These are phyloP conservation scores for Arabidopsis hybrid DNA, from an alignment of 441 rosid genomes.

Conservation along the genomic window DNA sequence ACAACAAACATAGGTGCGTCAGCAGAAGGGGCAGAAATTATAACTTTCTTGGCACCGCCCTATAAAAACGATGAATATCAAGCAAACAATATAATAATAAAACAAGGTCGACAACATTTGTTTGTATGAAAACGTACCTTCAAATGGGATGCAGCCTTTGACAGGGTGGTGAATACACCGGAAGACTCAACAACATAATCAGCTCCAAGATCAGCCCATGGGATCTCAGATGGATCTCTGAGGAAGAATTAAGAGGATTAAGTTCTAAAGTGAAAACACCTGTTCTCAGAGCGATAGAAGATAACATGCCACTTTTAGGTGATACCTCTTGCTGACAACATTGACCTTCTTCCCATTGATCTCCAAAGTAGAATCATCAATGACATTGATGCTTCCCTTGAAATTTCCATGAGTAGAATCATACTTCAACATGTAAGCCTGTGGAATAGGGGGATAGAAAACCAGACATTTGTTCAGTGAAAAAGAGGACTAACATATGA, in stretches of 20 bases:
- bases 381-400: constrained; percentile 70
- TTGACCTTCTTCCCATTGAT: constrained; percentile 85
- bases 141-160: constrained; percentile 84
- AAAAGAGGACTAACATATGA: neutral
- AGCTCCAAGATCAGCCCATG: constrained; percentile 95
- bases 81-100: constrained; percentile 14
- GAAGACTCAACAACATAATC: constrained; percentile 96
- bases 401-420: constrained; percentile 96
- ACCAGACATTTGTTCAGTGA: neutral
- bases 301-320: constrained; percentile 18
- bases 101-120: neutral
- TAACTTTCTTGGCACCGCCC: constrained; percentile 98
- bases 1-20: constrained; percentile 99
- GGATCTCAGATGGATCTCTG: constrained; percentile 94
- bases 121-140: constrained; percentile 56
- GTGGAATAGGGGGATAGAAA: constrained; percentile 32
- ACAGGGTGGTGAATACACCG: constrained; percentile 86
- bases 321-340: constrained; percentile 78
- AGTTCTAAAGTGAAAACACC: constrained; percentile 15
- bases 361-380: constrained; percentile 87
- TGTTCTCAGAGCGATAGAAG: constrained; percentile 17
- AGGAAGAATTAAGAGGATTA: constrained; percentile 32
- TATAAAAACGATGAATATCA: constrained; percentile 42
- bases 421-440: constrained; percentile 97
- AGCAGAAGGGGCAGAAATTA: constrained; percentile 97